Evolutionary conservation across 2,329 filamentous ascomycete species (phyloP), one percentile per base, ranked within the genome.

Genomic region (Ceratocystis smalleyi): DNA sequence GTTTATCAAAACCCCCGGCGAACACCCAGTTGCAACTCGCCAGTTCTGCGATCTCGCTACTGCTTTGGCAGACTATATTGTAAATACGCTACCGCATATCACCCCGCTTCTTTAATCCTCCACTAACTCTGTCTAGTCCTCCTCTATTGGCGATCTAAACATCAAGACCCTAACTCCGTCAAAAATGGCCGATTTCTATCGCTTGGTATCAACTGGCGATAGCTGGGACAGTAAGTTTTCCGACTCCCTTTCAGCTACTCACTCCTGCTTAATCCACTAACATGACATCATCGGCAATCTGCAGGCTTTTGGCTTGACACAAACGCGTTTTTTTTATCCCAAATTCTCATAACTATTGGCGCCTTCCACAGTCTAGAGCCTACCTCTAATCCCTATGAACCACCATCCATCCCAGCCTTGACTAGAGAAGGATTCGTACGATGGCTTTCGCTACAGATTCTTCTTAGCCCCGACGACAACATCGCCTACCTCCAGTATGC

Each of bases 361-460:
- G 96, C 92, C 73, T 88, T 91, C 70, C 92, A 97, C 75, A 85
- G 84, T 61, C 79, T 97, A 32, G 88, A 95, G 69, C 89, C 89
- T 0, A 83, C 83, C 59, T 81, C 83, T 47, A 81, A 85, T 69
- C 83, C 89, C 68, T 96, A 88, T 72, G 81, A 81, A 2, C 78
- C 85, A 0, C 94, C 92, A 0, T 84, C 82, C 0, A 81, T 96
- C 51, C 94, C 94, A 0, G 89, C 91, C 15, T 77, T 99, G 64
- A 95, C 92, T 43, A 79, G 81, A 0, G 83, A 84, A 70, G 94
- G 94, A 49, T 99, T 95, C 73, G 88, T 92, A 54, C 85, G 89
- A 72, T 99, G 92, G 92, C 87, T 96, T 76, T 90, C 89, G 0
- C 88, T 97, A 64, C 90, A 97, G 75, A 81, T 96, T 24, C 77